These are phyloP conservation scores for Pichia occidentalis DNA, from an alignment of 805 yeast species.

Conservation along the genomic window DNA sequence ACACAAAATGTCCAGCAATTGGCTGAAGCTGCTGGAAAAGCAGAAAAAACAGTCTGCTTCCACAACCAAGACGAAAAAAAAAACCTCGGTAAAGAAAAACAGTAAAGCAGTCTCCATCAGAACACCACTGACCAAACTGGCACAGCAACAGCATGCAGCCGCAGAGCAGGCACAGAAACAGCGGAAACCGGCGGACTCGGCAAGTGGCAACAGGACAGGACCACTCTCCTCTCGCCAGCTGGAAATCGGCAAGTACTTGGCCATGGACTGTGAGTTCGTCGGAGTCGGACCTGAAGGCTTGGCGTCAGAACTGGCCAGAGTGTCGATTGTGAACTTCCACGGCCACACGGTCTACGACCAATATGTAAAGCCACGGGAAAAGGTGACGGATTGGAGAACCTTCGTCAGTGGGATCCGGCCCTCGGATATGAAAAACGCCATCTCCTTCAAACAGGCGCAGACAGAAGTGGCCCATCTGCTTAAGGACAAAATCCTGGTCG, in stretches of 20 bases:
- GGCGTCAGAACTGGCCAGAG: constrained; percentile 73
- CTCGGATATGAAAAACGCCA: constrained; percentile 58
- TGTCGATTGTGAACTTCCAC: constrained; percentile 76
- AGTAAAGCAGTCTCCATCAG: constrained; percentile 5
- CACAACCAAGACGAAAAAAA: background rate
- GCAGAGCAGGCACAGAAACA: background rate
- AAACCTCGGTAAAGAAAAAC: background rate
- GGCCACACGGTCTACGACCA: constrained; percentile 68
- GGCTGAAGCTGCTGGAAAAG: constrained; percentile 2
- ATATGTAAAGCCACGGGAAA: constrained; percentile 68
- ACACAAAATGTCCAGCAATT: constrained; percentile 1
- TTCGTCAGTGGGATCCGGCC: constrained; percentile 87
- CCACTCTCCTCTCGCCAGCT: constrained; percentile 2
- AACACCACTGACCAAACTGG: constrained; percentile 13
- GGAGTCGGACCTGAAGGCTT: constrained; percentile 76
- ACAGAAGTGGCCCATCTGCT: constrained; percentile 45
- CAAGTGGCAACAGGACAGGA: background rate
- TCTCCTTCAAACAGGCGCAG: constrained; percentile 63
- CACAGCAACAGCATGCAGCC: constrained; percentile 1
- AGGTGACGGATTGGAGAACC: constrained; percentile 87
- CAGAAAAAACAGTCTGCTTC: constrained; percentile 3
- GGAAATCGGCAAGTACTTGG: constrained; percentile 63
- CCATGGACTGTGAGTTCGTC: constrained; percentile 92
- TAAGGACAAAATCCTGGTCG: constrained; percentile 56
- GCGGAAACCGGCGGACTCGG: background rate